Percentiles rank a stretch among this genome's conserved stretches.
phyloP scores from a whole-genome alignment of 2,329 filamentous ascomycete genomes.

The Cephalotrichum gorgonifer region DNA sequence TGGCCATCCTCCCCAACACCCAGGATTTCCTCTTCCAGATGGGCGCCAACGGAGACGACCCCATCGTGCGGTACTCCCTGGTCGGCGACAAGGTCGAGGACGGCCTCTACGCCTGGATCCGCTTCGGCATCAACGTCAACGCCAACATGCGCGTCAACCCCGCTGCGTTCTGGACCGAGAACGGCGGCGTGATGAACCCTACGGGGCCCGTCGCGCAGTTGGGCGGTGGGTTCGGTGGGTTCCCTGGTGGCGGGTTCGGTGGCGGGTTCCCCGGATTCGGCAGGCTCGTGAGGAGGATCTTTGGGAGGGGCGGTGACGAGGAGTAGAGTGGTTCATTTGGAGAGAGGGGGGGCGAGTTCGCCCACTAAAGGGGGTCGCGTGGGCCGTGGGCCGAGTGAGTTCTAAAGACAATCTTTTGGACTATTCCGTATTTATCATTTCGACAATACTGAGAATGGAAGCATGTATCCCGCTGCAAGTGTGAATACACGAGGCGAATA shows the following conservation, averaged over 20 bases:
- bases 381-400: too few relatives aligned
- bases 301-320: background rate
- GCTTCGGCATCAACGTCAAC: slow-evolving; percentile 33
- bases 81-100: slow-evolving; percentile 41
- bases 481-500: too few relatives aligned
- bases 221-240: background rate
- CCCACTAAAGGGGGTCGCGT: too few relatives aligned
- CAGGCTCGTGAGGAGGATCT: slow-evolving; percentile 2
- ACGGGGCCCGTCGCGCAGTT: slow-evolving; percentile 3
- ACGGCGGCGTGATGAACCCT: slow-evolving; percentile 20
- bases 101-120: slow-evolving; percentile 45
- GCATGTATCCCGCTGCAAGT: too few relatives aligned
- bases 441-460: too few relatives aligned
- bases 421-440: too few relatives aligned
- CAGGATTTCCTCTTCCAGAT: slow-evolving; percentile 33
- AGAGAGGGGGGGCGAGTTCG: background rate
- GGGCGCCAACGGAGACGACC: slow-evolving; percentile 35
- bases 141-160: slow-evolving; percentile 13
- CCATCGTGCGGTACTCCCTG: slow-evolving; percentile 45
- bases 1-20: slow-evolving; percentile 32
- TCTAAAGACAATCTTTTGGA: too few relatives aligned
- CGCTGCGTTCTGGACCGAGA: slow-evolving; percentile 18
- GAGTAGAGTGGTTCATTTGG: background rate
- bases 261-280: background rate
- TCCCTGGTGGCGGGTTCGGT: background rate